Base-by-base conservation (phyloP, 169 alveolate species). In the Theileria equi region DNA sequence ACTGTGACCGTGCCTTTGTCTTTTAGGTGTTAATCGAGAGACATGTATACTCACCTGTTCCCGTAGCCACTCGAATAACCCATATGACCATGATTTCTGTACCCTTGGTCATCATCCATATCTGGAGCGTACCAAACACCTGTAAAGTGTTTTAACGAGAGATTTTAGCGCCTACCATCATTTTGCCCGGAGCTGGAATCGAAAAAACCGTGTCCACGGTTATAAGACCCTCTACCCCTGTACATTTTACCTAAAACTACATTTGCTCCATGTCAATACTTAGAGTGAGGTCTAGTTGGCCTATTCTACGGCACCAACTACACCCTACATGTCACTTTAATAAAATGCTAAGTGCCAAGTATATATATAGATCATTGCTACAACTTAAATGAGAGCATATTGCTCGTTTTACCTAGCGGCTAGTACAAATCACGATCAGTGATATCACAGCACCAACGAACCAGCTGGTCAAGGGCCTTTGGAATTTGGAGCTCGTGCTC, bases 391-490 rank as follows among this genome's bases (percentile, higher is more conserved):
- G n/a, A n/a, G n/a, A n/a, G n/a, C n/a, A n/a, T n/a, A n/a, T n/a
- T n/a, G n/a, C n/a, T n/a, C n/a, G n/a, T n/a, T n/a, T n/a, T n/a
- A n/a, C n/a, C n/a, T 48, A 26, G 28, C 7, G 55, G 26, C 63
- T 69, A 83, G 60, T 71, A 65, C 34, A 85, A 57, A 61, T 80
- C 88, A 72, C 80, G 63, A 57, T 85, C 89, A 2, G 91, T 60
- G 44, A 85, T 85, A 69, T 85, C 89, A 50, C 91, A 85, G 67
- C 91, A 85, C 91, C 91, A 85, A 68, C 84, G 61, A 21, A 84
- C 88, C 29, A 85, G 81, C 47, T 85, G 79, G 44, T 80, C 81
- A 34, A 85, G 69, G 34, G 84, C 78, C 1, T 71, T 62, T 10
- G 67, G 71, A 28, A 74, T 36, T 28, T 61, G 62, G 31, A 48